Evolutionary conservation across 2,329 filamentous ascomycete species (phyloP).

Genomic region (Pleoardoris graminearum): DNA sequence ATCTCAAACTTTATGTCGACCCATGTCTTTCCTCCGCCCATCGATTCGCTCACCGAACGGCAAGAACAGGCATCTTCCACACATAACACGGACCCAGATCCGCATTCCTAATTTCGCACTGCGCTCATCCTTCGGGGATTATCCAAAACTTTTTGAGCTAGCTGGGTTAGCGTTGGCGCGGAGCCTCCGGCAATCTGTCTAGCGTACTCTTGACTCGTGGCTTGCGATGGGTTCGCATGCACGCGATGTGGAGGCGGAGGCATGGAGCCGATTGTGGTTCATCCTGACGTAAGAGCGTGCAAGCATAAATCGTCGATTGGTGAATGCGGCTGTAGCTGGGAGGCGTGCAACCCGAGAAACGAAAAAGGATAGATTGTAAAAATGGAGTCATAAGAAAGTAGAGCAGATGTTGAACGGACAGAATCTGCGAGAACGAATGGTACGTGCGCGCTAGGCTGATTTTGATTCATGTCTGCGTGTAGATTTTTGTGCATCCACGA

Average conservation of each 20-base stretch:
- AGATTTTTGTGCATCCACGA: no score
- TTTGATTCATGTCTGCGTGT: no score
- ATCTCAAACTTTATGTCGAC: no score
- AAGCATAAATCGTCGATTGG: no score
- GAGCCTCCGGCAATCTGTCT: neutral
- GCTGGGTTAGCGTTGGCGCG: neutral
- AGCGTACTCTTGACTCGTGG: conserved; percentile 2
- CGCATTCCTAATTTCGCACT: neutral
- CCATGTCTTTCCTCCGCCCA: no score
- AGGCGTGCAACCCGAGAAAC: neutral
- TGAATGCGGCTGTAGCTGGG: neutral
- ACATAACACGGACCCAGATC: neutral
- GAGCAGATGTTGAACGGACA: no score
- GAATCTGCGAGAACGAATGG: no score
- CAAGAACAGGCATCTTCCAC: no score
- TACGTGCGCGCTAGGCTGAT: no score
- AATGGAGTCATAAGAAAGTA: no score
- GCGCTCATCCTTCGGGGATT: conserved; percentile 2
- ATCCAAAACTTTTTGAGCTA: neutral
- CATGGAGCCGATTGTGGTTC: neutral
- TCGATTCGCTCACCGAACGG: no score
- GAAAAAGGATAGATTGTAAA: no score
- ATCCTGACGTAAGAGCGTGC: neutral
- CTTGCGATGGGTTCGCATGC: conserved; percentile 6
- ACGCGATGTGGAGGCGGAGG: conserved; percentile 5